Evolutionary conservation across 2,329 filamentous ascomycete species (phyloP).

Genomic region (Talaromyces sp.): DNA sequence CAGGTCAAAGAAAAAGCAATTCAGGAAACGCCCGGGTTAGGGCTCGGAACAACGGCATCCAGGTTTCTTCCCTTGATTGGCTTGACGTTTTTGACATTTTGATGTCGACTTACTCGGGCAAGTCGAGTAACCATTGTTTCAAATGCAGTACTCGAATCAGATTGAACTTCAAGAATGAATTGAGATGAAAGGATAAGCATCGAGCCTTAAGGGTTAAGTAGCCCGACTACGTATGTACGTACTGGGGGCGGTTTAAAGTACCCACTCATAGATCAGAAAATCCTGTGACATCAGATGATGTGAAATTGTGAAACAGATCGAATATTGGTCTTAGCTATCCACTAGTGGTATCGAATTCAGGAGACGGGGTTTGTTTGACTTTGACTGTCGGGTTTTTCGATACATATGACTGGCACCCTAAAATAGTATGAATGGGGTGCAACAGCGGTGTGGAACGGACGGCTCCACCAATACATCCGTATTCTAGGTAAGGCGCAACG

Average conservation of each 20-base stretch:
- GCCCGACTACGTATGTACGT: neutral
- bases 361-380: neutral
- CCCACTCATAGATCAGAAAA: conserved; percentile 1
- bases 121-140: neutral
- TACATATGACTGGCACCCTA: neutral
- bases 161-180: neutral
- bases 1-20: neutral
- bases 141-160: neutral
- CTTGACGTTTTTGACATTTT: neutral
- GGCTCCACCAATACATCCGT: neutral
- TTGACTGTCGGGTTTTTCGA: neutral
- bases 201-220: neutral
- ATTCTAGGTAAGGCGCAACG: neutral
- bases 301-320: conserved; percentile 1
- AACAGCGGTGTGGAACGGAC: conserved; percentile 11
- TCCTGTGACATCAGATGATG: conserved; percentile 6
- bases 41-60: neutral
- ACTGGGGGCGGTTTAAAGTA: neutral
- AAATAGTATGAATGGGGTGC: neutral
- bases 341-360: neutral
- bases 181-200: neutral
- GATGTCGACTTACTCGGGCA: neutral
- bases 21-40: conserved; percentile 1
- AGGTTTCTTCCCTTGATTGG: neutral
- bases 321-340: neutral